Conservation (phyloP, 805 yeast species). For the Metschnikowia lunata region DNA sequence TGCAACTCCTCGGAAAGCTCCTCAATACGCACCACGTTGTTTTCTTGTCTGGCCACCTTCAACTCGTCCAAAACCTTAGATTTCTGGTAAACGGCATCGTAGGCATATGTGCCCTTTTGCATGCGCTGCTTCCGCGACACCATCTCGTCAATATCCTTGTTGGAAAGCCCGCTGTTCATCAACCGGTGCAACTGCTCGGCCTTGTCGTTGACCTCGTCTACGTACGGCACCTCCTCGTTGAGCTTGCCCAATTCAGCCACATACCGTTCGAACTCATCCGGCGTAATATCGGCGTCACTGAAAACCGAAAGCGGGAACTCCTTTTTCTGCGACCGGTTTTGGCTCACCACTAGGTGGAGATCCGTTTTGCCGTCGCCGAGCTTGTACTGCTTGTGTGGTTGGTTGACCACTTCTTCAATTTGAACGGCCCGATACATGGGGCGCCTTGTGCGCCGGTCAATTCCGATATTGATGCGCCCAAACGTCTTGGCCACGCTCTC, state of each 20-base stretch:
- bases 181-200: slow-evolving; percentile 57
- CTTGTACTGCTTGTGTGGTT: slow-evolving; percentile 39
- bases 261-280: slow-evolving; percentile 72
- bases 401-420: slow-evolving; percentile 57
- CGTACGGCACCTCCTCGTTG: slow-evolving; percentile 53
- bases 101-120: slow-evolving; percentile 41
- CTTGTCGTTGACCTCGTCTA: slow-evolving; percentile 62
- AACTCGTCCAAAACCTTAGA: slow-evolving; percentile 69
- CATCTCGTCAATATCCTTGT: slow-evolving; percentile 72
- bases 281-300: slow-evolving; percentile 70
- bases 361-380: slow-evolving; percentile 43
- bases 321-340: slow-evolving; percentile 69
- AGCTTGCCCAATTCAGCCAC: slow-evolving; percentile 55
- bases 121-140: slow-evolving; percentile 67
- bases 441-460: slow-evolving; percentile 54
- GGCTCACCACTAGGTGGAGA: slow-evolving; percentile 66
- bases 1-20: slow-evolving; percentile 33
- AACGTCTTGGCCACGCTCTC: slow-evolving; percentile 66
- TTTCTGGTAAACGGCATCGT: slow-evolving; percentile 70
- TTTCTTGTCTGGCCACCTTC: slow-evolving; percentile 65
- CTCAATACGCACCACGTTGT: slow-evolving; percentile 31
- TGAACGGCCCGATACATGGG: slow-evolving; percentile 80
- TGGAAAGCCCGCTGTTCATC: slow-evolving; percentile 62
- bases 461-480: slow-evolving; percentile 80
- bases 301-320: slow-evolving; percentile 73